phyloP scores from a whole-genome alignment of 2,329 filamentous ascomycete genomes.

The Erysiphe pulchra region DNA sequence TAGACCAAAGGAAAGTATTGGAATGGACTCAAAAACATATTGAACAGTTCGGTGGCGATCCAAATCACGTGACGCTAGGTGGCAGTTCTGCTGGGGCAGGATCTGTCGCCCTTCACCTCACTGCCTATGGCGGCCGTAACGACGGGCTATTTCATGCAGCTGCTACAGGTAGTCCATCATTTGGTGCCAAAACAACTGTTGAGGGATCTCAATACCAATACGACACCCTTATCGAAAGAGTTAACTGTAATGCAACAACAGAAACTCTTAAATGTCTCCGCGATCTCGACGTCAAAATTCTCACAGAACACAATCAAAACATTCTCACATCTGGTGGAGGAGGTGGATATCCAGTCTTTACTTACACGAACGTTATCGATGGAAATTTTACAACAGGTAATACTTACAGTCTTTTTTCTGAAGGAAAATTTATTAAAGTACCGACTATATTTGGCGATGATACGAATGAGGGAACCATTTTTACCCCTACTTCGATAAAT shows the following conservation, averaged over 20 bases:
- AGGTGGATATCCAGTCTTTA: slow-evolving; percentile 19
- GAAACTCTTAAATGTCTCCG: slow-evolving; percentile 22
- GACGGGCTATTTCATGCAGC: slow-evolving; percentile 24
- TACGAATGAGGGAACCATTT: slow-evolving; percentile 39
- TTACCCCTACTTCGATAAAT: slow-evolving; percentile 24
- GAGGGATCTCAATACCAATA: slow-evolving; percentile 26
- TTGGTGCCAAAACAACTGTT: slow-evolving; percentile 21
- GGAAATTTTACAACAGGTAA: slow-evolving; percentile 23
- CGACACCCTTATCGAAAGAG: slow-evolving; percentile 19
- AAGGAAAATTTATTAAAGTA: slow-evolving; percentile 25
- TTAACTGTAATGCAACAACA: slow-evolving; percentile 16
- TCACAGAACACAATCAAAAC: slow-evolving; percentile 19
- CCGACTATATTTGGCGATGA: slow-evolving; percentile 29
- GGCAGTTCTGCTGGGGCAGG: slow-evolving; percentile 43
- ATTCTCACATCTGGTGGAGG: slow-evolving; percentile 15
- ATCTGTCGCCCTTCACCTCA: slow-evolving; percentile 38
- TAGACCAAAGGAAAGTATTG: slow-evolving; percentile 42
- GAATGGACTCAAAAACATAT: slow-evolving; percentile 47
- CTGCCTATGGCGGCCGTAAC: slow-evolving; percentile 23
- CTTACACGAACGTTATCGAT: slow-evolving; percentile 29
- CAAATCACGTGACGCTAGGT: slow-evolving; percentile 38
- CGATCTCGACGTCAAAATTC: slow-evolving; percentile 15
- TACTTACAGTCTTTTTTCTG: slow-evolving; percentile 21
- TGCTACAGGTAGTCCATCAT: slow-evolving; percentile 25
- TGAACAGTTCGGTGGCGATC: slow-evolving; percentile 39